Percentiles rank a stretch among this genome's conserved stretches.
Evolutionary conservation across 176 grass and related monocot species (phyloP).

Genomic region (Musa troglodytarum): DNA sequence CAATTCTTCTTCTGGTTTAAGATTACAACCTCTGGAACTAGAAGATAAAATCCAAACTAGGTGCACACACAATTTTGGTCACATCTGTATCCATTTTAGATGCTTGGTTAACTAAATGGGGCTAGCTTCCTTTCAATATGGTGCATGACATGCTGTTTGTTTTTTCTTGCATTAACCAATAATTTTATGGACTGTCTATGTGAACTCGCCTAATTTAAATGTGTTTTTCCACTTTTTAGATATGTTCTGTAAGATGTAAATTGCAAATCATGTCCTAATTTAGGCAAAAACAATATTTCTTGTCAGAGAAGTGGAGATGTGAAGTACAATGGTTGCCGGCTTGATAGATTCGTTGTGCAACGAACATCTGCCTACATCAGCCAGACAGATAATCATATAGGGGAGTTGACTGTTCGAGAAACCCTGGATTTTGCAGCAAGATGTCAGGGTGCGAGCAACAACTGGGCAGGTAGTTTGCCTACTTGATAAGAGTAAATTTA

Average conservation of each 20-base stretch:
- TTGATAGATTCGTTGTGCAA: slow-evolving; percentile 55
- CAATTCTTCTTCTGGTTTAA: too few relatives aligned
- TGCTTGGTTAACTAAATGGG: too few relatives aligned
- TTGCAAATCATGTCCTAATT: not conserved
- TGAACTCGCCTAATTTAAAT: not conserved
- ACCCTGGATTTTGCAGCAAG: slow-evolving; percentile 61
- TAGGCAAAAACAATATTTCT: not conserved
- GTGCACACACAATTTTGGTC: too few relatives aligned
- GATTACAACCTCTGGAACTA: too few relatives aligned
- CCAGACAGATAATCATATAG: slow-evolving; percentile 66
- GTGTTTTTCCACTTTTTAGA: not conserved
- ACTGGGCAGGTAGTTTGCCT: slow-evolving; percentile 30
- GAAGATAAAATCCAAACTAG: too few relatives aligned
- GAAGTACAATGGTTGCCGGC: slow-evolving; percentile 40
- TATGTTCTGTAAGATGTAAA: not conserved
- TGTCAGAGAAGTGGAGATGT: slow-evolving; percentile 48
- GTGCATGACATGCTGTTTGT: too few relatives aligned
- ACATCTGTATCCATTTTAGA: too few relatives aligned
- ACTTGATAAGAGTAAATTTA: not conserved
- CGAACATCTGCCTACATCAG: slow-evolving; percentile 76
- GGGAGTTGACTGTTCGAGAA: slow-evolving; percentile 65
- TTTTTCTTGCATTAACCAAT: too few relatives aligned
- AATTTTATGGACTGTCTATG: not conserved
- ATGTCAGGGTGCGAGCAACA: slow-evolving; percentile 64
- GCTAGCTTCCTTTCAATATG: too few relatives aligned